Conservation (phyloP, 163 green algal genomes). For the Volvox carteri region DNA sequence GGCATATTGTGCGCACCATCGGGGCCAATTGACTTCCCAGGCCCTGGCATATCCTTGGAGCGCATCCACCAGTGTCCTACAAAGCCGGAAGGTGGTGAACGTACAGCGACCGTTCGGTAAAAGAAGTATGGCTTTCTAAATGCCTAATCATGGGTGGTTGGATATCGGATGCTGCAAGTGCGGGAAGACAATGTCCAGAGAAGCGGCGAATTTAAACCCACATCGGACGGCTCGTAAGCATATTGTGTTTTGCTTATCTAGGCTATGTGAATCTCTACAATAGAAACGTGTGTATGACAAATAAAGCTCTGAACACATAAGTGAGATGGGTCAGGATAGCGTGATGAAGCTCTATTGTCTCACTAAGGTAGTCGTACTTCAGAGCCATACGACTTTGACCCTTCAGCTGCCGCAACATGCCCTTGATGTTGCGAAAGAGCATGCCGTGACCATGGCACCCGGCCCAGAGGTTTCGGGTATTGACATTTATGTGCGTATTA, state of each 20-base stretch:
- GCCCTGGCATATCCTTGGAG: conserved; percentile 47
- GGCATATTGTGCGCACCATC: background rate
- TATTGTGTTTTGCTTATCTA: conserved; percentile 68
- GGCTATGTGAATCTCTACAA: conserved; percentile 35
- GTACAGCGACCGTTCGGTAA: too few species aligned
- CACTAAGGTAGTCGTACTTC: background rate
- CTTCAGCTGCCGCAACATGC: too few species aligned
- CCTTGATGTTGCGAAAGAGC: background rate
- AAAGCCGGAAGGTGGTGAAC: too few species aligned
- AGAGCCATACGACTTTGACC: too few species aligned
- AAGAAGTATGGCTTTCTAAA: too few species aligned
- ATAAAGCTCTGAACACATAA: background rate
- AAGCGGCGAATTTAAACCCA: conserved; percentile 43
- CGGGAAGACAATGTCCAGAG: too few species aligned
- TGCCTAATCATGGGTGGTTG: too few species aligned
- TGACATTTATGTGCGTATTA: conserved; percentile 76
- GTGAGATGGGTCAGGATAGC: too few species aligned
- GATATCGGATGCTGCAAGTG: too few species aligned
- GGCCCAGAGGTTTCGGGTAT: conserved; percentile 60
- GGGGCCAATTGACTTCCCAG: background rate
- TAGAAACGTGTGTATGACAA: background rate
- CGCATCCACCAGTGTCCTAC: conserved; percentile 84
- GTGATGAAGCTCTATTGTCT: too few species aligned
- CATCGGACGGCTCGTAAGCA: conserved; percentile 77
- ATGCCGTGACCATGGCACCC: conserved; percentile 39